phyloP scores from a whole-genome alignment of 2,329 filamentous ascomycete species.

The Grosmannia clavigera region DNA sequence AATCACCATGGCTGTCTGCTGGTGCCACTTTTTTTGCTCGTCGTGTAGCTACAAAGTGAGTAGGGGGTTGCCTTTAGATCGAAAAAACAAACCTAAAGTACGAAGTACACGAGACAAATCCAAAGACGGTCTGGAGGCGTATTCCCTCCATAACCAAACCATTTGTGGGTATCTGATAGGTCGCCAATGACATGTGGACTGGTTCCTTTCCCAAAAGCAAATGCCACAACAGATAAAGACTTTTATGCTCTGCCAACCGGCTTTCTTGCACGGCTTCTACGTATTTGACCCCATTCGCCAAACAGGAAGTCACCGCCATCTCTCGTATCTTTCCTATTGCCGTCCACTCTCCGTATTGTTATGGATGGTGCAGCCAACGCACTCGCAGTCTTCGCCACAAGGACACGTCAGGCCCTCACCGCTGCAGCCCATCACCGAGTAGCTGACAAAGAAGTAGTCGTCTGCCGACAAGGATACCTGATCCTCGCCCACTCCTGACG shows the following conservation, averaged over 20 bases:
- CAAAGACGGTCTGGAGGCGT: neutral
- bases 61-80: no score
- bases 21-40: no score
- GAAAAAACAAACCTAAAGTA: no score
- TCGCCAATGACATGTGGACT: neutral
- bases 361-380: conserved; percentile 56
- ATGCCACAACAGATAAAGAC: neutral
- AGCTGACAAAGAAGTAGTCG: conserved; percentile 46
- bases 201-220: neutral
- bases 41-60: no score
- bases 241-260: neutral
- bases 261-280: neutral
- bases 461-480: conserved; percentile 33
- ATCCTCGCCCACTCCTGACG: conserved; percentile 35
- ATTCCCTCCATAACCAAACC: neutral
- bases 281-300: neutral
- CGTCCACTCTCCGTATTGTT: conserved; percentile 24
- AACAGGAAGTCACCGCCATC: neutral
- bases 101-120: neutral
- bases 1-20: neutral
- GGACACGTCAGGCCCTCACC: conserved; percentile 28
- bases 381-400: conserved; percentile 55
- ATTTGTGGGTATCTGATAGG: neutral
- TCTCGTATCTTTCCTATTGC: neutral
- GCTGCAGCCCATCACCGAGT: conserved; percentile 13